phyloP scores from a whole-genome alignment of 2,329 filamentous ascomycete genomes.

The Fusarium caatingaense region DNA sequence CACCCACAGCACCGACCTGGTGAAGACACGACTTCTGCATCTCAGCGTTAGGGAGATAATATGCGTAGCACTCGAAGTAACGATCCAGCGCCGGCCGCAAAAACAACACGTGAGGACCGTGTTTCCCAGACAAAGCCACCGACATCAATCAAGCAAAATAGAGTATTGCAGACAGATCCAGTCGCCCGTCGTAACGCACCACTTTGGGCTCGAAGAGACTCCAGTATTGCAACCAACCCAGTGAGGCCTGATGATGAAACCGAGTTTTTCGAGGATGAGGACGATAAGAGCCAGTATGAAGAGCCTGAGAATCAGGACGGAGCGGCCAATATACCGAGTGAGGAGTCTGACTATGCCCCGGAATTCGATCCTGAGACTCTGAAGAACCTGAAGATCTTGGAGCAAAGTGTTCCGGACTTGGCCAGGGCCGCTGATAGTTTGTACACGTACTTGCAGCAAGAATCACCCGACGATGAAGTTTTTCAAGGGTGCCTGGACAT shows the following conservation, averaged over 20 bases:
- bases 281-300: conserved; percentile 6
- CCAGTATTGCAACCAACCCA: conserved; percentile 31
- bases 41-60: conserved; percentile 15
- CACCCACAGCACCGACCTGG: conserved; percentile 22
- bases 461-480: conserved; percentile 34
- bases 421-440: conserved; percentile 44
- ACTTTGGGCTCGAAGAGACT: conserved; percentile 27
- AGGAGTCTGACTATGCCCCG: neutral
- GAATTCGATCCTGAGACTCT: conserved; percentile 23
- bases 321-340: neutral
- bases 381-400: conserved; percentile 37
- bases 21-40: conserved; percentile 10
- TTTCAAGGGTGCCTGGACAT: conserved; percentile 40
- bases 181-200: conserved; percentile 43
- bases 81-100: neutral
- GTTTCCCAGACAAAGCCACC: neutral
- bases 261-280: conserved; percentile 24
- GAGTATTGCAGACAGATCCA: conserved; percentile 22
- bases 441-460: conserved; percentile 40
- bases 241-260: conserved; percentile 41
- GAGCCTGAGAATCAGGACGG: conserved; percentile 15
- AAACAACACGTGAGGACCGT: neutral
- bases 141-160: conserved; percentile 1
- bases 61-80: conserved; percentile 35
- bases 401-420: conserved; percentile 46